These are phyloP conservation scores for Glarea lozoyensis DNA, from an alignment of 495 filamentous ascomycete species.

Conservation along the genomic window DNA sequence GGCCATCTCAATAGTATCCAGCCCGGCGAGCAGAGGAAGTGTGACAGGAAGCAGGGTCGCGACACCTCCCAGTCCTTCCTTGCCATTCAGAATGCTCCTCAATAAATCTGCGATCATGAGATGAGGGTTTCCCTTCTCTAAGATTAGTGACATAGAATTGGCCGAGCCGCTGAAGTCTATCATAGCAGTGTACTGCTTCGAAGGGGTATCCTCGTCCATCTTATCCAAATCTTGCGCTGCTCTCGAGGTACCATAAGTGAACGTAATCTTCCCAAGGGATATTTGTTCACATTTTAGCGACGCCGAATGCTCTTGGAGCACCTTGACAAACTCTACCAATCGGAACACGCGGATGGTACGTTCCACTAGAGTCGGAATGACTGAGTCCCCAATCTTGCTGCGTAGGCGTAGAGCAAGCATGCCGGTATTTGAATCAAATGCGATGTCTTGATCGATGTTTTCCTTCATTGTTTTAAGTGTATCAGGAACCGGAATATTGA, in stretches of 20 bases:
- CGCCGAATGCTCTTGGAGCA: constrained; percentile 40
- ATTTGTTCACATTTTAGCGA: constrained; percentile 43
- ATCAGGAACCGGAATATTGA: constrained; percentile 25
- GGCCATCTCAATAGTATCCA: constrained; percentile 44
- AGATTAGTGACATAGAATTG: constrained; percentile 33
- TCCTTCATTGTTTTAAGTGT: constrained; percentile 39
- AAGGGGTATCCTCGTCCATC: constrained; percentile 5
- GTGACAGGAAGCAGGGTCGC: constrained; percentile 49
- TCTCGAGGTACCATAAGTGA: constrained; percentile 42
- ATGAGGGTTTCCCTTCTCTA: constrained; percentile 67
- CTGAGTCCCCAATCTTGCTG: constrained; percentile 44
- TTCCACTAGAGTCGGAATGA: constrained; percentile 41
- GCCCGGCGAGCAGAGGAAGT: constrained; percentile 56
- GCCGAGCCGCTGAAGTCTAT: constrained; percentile 27
- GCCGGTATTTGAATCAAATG: constrained; percentile 45
- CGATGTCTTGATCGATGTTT: constrained; percentile 47
- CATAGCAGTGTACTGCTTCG: constrained; percentile 19
- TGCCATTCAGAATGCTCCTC: constrained; percentile 48
- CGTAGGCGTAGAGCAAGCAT: constrained; percentile 51
- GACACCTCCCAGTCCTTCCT: constrained; percentile 46
- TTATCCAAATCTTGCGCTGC: not conserved
- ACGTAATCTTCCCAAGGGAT: constrained; percentile 51
- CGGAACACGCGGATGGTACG: constrained; percentile 54
- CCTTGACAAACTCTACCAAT: constrained; percentile 55
- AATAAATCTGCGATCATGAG: constrained; percentile 59